Evolutionary conservation across 108 stramenopile genomes (phyloP).

Genomic region (Fragilariopsis cylindrus): DNA sequence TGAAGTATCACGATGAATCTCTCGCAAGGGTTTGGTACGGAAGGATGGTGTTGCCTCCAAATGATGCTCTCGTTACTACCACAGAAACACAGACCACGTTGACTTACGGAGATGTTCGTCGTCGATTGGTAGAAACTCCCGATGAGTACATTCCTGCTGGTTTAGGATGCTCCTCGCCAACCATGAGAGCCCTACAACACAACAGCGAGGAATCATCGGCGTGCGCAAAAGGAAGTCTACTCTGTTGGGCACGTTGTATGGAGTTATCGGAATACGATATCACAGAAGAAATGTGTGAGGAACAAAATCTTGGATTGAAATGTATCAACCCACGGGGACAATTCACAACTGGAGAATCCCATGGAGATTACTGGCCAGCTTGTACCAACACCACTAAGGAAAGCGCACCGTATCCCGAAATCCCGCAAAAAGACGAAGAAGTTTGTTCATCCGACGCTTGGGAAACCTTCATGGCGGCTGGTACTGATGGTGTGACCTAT

Average conservation of each 20-base stretch:
- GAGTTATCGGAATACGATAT: constrained; percentile 44
- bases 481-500: background rate
- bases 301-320: constrained; percentile 46
- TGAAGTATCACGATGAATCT: constrained; percentile 3
- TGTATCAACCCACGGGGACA: constrained; percentile 65
- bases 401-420: background rate
- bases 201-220: constrained; percentile 5
- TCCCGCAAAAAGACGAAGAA: constrained; percentile 5
- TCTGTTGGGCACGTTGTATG: constrained; percentile 87
- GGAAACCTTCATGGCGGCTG: constrained; percentile 1
- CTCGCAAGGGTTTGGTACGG: constrained; percentile 77
- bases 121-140: constrained; percentile 33
- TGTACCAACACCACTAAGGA: constrained; percentile 12
- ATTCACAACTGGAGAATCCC: constrained; percentile 44
- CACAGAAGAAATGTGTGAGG: constrained; percentile 51
- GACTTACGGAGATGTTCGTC: constrained; percentile 67
- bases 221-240: constrained; percentile 55
- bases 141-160: constrained; percentile 8
- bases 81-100: constrained; percentile 4
- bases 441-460: constrained; percentile 14
- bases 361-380: constrained; percentile 14
- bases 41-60: constrained; percentile 84
- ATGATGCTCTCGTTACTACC: constrained; percentile 46
- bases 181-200: constrained; percentile 41
- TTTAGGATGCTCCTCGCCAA: constrained; percentile 45